A percentile compares a stretch with the other conserved stretches of the same genome.
Evolutionary conservation across 176 grass and related monocot species (phyloP).

Genomic region (Pontederia crassipes): DNA sequence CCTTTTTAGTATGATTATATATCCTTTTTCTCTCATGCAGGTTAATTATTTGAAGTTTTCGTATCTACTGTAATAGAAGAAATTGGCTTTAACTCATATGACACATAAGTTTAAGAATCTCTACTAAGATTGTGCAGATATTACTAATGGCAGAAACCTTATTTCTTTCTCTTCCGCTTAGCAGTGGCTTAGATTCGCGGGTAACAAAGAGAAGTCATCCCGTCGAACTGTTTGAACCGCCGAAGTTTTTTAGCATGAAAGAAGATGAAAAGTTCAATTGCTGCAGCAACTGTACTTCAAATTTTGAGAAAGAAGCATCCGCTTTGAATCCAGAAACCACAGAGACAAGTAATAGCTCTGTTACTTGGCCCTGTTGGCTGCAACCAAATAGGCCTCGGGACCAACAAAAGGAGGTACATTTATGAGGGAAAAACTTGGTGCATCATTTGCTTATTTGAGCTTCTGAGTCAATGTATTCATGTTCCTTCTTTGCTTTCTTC

Average conservation of each 20-base stretch:
- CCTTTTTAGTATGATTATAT: no score
- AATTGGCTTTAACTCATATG: no score
- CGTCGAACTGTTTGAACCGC: conserved; percentile 27
- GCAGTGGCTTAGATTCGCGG: conserved; percentile 32
- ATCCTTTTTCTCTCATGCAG: no score
- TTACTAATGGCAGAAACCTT: background rate
- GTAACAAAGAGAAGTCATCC: conserved; percentile 24
- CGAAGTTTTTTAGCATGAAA: conserved; percentile 10
- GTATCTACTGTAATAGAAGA: no score
- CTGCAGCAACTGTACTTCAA: conserved; percentile 52
- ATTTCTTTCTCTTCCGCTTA: conserved; percentile 12
- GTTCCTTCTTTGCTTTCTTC: background rate
- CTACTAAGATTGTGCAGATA: no score
- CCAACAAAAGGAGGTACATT: conserved; percentile 35
- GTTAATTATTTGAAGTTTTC: no score
- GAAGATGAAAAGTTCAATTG: conserved; percentile 45
- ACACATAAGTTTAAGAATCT: no score
- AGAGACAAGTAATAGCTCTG: conserved; percentile 15
- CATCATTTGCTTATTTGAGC: background rate
- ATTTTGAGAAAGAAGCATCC: conserved; percentile 70
- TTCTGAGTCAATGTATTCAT: background rate
- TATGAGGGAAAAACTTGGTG: background rate
- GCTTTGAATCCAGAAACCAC: conserved; percentile 25
- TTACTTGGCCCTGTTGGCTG: conserved; percentile 40
- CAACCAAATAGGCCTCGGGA: conserved; percentile 20